Conservation (phyloP, 78 protist genomes). For the Monocercomonoides exilis region DNA sequence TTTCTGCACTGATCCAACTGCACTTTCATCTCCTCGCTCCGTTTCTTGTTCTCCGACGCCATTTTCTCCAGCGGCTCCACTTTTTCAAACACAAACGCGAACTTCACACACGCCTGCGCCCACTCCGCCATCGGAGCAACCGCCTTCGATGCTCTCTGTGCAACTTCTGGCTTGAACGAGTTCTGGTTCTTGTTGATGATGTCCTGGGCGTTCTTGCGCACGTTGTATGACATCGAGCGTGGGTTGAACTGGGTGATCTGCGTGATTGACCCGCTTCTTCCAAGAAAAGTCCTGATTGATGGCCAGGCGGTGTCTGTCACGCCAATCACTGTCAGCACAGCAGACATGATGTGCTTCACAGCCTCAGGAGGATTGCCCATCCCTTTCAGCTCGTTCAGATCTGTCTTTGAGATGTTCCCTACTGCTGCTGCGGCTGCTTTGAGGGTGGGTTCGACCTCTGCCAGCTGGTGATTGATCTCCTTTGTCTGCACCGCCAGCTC, state of each 20-base stretch:
- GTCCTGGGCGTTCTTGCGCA: background rate
- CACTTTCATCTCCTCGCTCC: background rate
- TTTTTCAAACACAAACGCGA: background rate
- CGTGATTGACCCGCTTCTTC: background rate
- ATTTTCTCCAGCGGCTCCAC: background rate
- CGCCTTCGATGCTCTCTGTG: background rate
- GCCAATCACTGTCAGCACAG: background rate
- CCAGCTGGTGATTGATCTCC: background rate
- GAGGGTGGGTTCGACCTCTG: background rate
- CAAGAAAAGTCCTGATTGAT: background rate
- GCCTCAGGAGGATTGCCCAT: background rate
- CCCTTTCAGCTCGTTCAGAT: background rate
- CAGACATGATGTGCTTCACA: background rate
- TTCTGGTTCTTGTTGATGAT: background rate
- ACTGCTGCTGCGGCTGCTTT: background rate
- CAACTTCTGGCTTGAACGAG: background rate
- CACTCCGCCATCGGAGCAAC: conserved; percentile 11
- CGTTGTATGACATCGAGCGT: background rate
- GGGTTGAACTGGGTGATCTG: background rate
- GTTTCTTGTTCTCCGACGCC: background rate
- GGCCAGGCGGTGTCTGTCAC: background rate
- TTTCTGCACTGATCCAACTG: background rate
- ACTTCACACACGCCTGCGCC: background rate
- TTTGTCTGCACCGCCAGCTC: background rate
- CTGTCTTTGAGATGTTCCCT: background rate